Evolutionary conservation across 2,329 filamentous ascomycete species (phyloP).

Genomic region (Scedosporium minutisporum): DNA sequence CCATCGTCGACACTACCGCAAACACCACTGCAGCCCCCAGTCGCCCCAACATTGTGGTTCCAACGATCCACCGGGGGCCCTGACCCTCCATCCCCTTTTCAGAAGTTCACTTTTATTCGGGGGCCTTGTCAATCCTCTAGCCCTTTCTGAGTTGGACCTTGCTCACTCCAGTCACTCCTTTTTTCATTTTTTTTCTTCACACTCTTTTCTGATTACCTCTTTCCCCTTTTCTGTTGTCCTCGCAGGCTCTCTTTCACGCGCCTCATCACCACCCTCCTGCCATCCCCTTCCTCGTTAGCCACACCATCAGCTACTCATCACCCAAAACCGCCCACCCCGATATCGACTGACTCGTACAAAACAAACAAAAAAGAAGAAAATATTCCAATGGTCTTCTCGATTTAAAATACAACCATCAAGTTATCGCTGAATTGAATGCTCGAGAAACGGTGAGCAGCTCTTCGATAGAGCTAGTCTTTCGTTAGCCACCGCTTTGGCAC

Average conservation of each 20-base stretch:
- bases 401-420: not conserved
- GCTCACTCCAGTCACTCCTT: constrained; percentile 31
- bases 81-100: constrained; percentile 7
- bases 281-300: not conserved
- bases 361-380: not conserved
- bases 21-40: constrained; percentile 6
- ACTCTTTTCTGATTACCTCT: constrained; percentile 9
- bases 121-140: constrained; percentile 2
- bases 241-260: not conserved
- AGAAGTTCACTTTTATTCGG: not conserved
- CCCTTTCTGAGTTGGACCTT: not conserved
- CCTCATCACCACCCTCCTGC: not conserved
- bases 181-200: constrained; percentile 17
- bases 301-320: not conserved
- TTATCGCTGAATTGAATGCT: constrained; percentile 5
- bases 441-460: constrained; percentile 19
- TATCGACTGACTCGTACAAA: not conserved
- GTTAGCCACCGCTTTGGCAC: constrained; percentile 16
- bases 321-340: not conserved
- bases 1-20: constrained; percentile 1
- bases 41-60: constrained; percentile 24
- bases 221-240: constrained; percentile 4
- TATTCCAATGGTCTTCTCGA: not conserved
- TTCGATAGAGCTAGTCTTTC: constrained; percentile 22
- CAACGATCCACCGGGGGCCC: constrained; percentile 15